These are phyloP conservation scores for Coniosporium apollinis DNA, from an alignment of 495 filamentous ascomycete genomes.

Conservation along the genomic window DNA sequence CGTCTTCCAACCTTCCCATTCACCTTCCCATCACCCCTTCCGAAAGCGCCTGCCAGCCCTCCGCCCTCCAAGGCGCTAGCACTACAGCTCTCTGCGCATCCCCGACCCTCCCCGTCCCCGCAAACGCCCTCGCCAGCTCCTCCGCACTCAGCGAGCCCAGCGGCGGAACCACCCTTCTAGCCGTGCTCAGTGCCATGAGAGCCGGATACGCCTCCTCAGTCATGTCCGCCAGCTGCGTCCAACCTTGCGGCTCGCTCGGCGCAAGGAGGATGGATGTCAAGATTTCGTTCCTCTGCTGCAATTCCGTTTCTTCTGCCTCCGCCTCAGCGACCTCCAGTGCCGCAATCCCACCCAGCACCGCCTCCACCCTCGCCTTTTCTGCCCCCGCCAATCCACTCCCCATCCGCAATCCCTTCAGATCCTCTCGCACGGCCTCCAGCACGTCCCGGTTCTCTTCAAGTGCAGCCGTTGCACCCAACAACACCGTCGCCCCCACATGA, in stretches of 20 bases:
- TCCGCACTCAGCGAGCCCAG: slow-evolving; percentile 45
- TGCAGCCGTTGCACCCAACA: slow-evolving; percentile 69
- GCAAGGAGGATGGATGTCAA: slow-evolving; percentile 57
- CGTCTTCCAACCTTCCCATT: no score
- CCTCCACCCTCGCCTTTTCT: slow-evolving; percentile 35
- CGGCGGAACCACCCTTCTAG: slow-evolving; percentile 54
- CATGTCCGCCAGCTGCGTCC: slow-evolving; percentile 48
- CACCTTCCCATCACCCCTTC: no score
- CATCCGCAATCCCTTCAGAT: slow-evolving; percentile 54
- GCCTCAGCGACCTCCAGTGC: slow-evolving; percentile 7
- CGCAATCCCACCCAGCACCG: slow-evolving; percentile 40
- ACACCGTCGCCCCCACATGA: slow-evolving; percentile 59
- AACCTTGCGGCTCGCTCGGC: slow-evolving; percentile 58
- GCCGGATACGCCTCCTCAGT: slow-evolving; percentile 41
- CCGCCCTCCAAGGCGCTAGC: slow-evolving; percentile 59
- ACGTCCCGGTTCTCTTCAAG: slow-evolving; percentile 64
- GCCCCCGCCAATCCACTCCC: slow-evolving; percentile 34
- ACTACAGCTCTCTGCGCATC: slow-evolving; percentile 66
- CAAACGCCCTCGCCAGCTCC: slow-evolving; percentile 58
- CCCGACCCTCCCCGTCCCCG: slow-evolving; percentile 48
- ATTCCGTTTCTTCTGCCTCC: slow-evolving; percentile 13
- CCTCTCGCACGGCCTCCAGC: slow-evolving; percentile 61
- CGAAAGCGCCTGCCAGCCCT: slow-evolving; percentile 49
- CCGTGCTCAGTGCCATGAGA: slow-evolving; percentile 67
- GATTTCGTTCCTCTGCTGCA: slow-evolving; percentile 24